Evolutionary conservation across 805 yeast species (phyloP).

Genomic region (Scheffersomyces coipomensis): DNA sequence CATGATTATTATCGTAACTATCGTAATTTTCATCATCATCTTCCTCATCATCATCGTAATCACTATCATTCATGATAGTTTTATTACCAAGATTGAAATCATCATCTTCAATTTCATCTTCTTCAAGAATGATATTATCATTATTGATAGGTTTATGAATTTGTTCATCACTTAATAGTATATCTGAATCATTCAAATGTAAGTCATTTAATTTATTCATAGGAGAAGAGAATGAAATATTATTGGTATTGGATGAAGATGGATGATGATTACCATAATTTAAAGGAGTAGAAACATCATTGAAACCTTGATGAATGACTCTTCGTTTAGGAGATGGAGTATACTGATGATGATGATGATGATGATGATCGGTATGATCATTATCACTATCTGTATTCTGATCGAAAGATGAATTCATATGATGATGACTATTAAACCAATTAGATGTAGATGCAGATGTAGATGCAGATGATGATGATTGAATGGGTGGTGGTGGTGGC

Average conservation of each 20-base stretch:
- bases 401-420: background rate
- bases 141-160: slow-evolving; percentile 4
- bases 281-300: slow-evolving; percentile 11
- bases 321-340: slow-evolving; percentile 7
- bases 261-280: slow-evolving; percentile 14
- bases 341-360: background rate
- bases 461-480: background rate
- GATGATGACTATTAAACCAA: background rate
- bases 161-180: slow-evolving; percentile 6
- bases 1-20: too few species aligned
- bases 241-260: slow-evolving; percentile 33
- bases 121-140: slow-evolving; percentile 9
- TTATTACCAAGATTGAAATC: slow-evolving; percentile 22
- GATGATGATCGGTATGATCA: background rate
- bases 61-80: slow-evolving; percentile 22
- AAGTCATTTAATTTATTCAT: slow-evolving; percentile 32
- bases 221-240: slow-evolving; percentile 29
- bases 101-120: slow-evolving; percentile 9
- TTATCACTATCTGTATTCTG: background rate
- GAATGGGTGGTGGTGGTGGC: too few species aligned
- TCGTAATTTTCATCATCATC: slow-evolving; percentile 3
- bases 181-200: slow-evolving; percentile 23
- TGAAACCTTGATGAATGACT: slow-evolving; percentile 1
- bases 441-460: too few species aligned
- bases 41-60: slow-evolving; percentile 12